Evolutionary conservation across 1,139 yeast species (phyloP), one percentile per base, ranked within the genome.

Genomic region (Geotrichum phurueaensis): DNA sequence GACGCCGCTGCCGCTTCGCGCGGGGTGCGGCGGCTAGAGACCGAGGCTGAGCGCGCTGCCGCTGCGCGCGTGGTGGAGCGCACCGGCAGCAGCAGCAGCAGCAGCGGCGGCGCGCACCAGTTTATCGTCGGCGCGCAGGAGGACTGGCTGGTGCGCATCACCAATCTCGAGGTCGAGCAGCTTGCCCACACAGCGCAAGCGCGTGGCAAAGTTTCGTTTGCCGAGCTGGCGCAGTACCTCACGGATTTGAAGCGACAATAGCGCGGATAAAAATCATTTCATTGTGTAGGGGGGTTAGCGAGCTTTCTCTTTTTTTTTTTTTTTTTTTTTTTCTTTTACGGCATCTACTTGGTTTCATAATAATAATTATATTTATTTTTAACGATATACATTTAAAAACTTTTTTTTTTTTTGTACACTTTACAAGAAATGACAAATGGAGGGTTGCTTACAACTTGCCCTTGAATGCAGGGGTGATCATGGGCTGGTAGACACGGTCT

Each of bases 401-500:
- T 49, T 25, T 10, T 23, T 9, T 22, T 48, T 22, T 48, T 25
- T 20, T 22, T 5, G n/a, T 23, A 15, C 36, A 50, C 6, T 12
- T 29, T 10, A 10, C 27, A 20, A n/a, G n/a, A n/a, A n/a, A n/a
- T n/a, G n/a, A n/a, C n/a, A n/a, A n/a, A n/a, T n/a, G n/a, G n/a
- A n/a, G n/a, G n/a, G n/a, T n/a, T n/a, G n/a, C n/a, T 53, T 59
- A 59, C 50, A 59, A n/a, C 53, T 61, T 61, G n/a, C 25, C 53
- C 43, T 54, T 61, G 66, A 75, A 73, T 45, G 61, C 59, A 1
- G 77, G 76, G 36, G 65, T 65, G 15, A 56, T 63, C 63, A 74
- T 64, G 27, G 71, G 71, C 66, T 74, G 73, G 68, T 85, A 85
- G 18, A 78, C 79, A 3, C 69, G 65, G 39, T 75, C 70, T 63